A percentile compares a stretch with the other conserved stretches of the same genome.
phyloP scores from a whole-genome alignment of 345 rosid species.

The Zanthoxylum bungeanum region DNA sequence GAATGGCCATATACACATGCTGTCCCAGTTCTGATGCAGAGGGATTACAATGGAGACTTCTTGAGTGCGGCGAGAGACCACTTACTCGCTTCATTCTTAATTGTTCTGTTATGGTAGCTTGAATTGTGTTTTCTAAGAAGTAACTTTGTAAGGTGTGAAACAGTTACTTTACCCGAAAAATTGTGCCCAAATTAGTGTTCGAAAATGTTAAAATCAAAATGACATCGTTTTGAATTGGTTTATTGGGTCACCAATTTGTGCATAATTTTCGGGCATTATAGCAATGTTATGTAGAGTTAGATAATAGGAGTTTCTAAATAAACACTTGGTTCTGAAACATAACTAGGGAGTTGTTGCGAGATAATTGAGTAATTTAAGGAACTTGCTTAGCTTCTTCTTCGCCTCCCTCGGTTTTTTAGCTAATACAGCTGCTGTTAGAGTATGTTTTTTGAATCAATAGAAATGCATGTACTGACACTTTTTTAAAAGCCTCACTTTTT shows the following conservation, averaged over 20 bases:
- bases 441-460: too few species aligned
- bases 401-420: neutral
- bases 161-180: too few species aligned
- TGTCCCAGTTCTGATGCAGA: conserved; percentile 33
- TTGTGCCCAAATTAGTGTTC: too few species aligned
- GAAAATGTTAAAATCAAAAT: too few species aligned
- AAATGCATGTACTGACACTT: too few species aligned
- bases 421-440: too few species aligned
- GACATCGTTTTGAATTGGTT: too few species aligned
- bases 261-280: too few species aligned
- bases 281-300: too few species aligned
- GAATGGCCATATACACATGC: conserved; percentile 80
- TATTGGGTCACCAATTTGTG: too few species aligned
- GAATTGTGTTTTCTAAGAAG: conserved; percentile 15
- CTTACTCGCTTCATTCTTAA: conserved; percentile 72
- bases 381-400: neutral
- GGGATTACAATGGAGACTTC: conserved; percentile 63
- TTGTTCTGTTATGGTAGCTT: conserved; percentile 83
- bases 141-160: too few species aligned
- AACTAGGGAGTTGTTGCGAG: conserved; percentile 1
- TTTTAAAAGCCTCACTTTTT: too few species aligned
- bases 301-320: conserved; percentile 12
- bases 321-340: neutral
- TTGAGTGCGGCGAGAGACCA: conserved; percentile 43
- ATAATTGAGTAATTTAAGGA: conserved; percentile 2